phyloP scores from a whole-genome alignment of 1,284 basidiomycete genomes.

The Puccinia polysora region DNA sequence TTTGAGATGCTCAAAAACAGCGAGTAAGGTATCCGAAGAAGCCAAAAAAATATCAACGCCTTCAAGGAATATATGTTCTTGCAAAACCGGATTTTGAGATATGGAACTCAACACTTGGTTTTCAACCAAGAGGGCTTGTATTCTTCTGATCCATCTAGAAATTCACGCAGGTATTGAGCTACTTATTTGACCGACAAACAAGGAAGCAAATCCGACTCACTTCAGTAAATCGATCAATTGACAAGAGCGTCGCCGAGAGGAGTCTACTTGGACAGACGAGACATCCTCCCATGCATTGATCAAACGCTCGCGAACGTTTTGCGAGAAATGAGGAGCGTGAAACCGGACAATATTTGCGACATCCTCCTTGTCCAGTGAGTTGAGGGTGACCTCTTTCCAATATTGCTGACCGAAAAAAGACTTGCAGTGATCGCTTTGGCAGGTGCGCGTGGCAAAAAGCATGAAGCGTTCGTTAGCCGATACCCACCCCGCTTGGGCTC shows the following conservation, averaged over 20 bases:
- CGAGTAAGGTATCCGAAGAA: conserved; percentile 58
- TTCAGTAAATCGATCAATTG: conserved; percentile 27
- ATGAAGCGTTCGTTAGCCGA: conserved; percentile 54
- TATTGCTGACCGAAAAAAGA: conserved; percentile 59
- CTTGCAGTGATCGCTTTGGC: conserved; percentile 18
- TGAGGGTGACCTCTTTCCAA: conserved; percentile 50
- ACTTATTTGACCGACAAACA: conserved; percentile 55
- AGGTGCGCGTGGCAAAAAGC: conserved; percentile 54
- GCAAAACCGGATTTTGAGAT: conserved; percentile 65
- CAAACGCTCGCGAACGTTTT: conserved; percentile 17
- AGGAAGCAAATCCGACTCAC: conserved; percentile 52
- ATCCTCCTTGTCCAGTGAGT: conserved; percentile 47
- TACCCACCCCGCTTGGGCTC: conserved; percentile 52
- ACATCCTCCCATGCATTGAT: conserved; percentile 23
- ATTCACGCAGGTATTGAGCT: conserved; percentile 66
- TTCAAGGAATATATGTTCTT: conserved; percentile 86
- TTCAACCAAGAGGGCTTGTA: conserved; percentile 16
- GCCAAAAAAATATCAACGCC: conserved; percentile 91
- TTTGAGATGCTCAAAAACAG: conserved; percentile 59
- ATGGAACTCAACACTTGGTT: conserved; percentile 45
- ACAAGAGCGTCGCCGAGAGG: conserved; percentile 8
- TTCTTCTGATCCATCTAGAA: conserved; percentile 54
- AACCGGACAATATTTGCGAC: conserved; percentile 46
- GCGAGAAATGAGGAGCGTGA: conserved; percentile 8
- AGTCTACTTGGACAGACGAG: conserved; percentile 8